Percentiles rank a stretch among this genome's conserved stretches.
Evolutionary conservation across 345 rosid species (phyloP).

Genomic region (Citrus inodora): DNA sequence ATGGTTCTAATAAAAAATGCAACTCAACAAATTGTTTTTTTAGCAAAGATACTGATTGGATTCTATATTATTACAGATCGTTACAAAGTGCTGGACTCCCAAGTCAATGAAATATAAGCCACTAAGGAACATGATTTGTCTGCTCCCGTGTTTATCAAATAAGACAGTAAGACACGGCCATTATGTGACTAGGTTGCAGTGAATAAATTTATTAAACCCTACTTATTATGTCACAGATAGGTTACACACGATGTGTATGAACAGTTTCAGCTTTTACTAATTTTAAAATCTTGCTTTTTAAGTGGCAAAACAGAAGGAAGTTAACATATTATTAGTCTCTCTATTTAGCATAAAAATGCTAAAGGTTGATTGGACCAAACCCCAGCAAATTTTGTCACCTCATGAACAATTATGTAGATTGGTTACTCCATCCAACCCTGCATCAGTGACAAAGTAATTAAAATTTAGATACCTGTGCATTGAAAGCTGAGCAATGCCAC

Average conservation of each 20-base stretch:
- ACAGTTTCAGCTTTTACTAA: neutral
- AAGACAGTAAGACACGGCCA: too few relatives aligned
- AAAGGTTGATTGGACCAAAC: neutral
- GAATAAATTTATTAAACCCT: neutral
- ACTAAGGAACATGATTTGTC: neutral
- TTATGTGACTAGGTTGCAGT: too few relatives aligned
- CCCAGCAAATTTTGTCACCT: neutral
- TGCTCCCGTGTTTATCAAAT: too few relatives aligned
- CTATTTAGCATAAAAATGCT: neutral
- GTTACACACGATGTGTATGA: neutral
- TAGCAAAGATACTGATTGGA: neutral
- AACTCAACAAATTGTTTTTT: neutral
- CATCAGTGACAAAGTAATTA: neutral
- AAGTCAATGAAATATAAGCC: neutral
- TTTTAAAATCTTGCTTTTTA: neutral
- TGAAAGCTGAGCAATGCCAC: conserved; percentile 94
- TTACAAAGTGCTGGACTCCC: neutral
- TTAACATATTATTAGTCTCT: neutral
- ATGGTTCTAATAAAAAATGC: neutral
- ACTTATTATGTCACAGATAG: neutral
- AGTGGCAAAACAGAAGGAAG: neutral
- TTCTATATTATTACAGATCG: neutral
- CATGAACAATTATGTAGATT: neutral
- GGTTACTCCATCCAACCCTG: neutral
- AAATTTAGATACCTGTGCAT: conserved; percentile 72